Conservation (phyloP, 371 early-diverging fungal species). For the Basidiobolus heterosporus region DNA sequence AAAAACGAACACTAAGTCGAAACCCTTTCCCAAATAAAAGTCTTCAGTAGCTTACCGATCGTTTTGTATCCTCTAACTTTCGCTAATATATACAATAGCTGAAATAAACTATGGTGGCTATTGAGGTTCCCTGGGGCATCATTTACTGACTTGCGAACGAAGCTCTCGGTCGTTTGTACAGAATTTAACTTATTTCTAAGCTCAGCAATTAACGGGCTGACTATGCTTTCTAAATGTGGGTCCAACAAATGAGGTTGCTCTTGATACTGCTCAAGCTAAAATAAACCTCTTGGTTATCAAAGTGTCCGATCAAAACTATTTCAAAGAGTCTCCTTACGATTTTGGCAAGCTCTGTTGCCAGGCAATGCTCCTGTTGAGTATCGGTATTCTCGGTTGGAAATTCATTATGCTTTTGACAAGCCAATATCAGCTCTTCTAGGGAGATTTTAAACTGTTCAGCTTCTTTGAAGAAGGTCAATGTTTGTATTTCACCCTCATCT, state of each 20-base stretch:
- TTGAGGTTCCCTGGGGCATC: constrained; percentile 11
- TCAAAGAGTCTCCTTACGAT: no score
- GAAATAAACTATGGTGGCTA: constrained; percentile 1
- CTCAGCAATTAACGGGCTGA: constrained; percentile 38
- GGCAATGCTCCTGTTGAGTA: no score
- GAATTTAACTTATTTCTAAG: constrained; percentile 28
- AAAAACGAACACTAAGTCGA: not conserved
- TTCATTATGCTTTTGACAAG: no score
- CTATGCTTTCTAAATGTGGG: constrained; percentile 54
- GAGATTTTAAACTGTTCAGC: no score
- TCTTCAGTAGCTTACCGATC: constrained; percentile 22
- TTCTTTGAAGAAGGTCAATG: no score
- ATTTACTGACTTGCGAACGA: constrained; percentile 3
- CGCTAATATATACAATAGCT: constrained; percentile 36
- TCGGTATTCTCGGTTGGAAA: no score
- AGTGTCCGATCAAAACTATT: no score
- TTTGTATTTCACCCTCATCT: no score
- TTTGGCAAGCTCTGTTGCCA: no score
- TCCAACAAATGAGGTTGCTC: constrained; percentile 81
- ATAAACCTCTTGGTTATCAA: no score
- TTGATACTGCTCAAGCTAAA: constrained; percentile 56
- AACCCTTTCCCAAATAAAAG: not conserved
- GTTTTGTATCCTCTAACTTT: constrained; percentile 86
- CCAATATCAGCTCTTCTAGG: no score
- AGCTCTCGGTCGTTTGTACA: constrained; percentile 8